Conservation (phyloP, 2,329 filamentous ascomycete species). For the Aspergillus viridinutans region DNA sequence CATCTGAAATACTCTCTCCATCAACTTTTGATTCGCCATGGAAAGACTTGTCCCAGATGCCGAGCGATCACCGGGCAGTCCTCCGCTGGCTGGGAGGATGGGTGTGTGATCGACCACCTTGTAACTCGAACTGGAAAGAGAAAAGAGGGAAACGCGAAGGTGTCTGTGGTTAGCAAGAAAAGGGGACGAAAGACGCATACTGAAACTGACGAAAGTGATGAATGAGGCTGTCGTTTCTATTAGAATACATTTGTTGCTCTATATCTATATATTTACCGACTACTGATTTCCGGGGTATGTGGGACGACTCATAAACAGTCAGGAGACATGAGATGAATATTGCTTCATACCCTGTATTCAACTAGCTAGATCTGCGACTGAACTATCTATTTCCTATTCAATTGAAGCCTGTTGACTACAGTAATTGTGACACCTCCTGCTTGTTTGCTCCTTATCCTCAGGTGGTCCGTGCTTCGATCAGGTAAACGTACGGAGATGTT, state of each 20-base stretch:
- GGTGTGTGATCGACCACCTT: slow-evolving; percentile 61
- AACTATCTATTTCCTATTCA: neutral
- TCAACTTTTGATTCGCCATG: slow-evolving; percentile 59
- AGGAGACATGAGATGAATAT: neutral
- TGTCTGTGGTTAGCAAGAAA: slow-evolving; percentile 1
- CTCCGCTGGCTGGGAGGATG: slow-evolving; percentile 60
- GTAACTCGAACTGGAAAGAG: slow-evolving; percentile 55
- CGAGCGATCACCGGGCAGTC: slow-evolving; percentile 57
- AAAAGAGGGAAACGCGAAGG: slow-evolving; percentile 19
- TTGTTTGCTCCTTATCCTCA: neutral
- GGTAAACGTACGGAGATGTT: slow-evolving; percentile 6
- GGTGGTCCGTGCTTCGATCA: slow-evolving; percentile 13
- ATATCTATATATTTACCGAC: neutral
- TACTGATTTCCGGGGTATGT: neutral
- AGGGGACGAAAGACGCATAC: neutral
- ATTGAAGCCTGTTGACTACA: neutral
- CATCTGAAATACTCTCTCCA: slow-evolving; percentile 61
- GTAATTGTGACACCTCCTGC: neutral
- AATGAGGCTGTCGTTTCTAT: neutral
- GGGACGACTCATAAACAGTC: neutral
- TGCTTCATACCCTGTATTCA: neutral
- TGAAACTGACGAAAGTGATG: neutral
- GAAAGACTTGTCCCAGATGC: slow-evolving; percentile 58
- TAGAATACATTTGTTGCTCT: neutral
- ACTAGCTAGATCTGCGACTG: neutral